Base-by-base conservation (phyloP, 2,329 filamentous ascomycete species). In the Paecilomyces dactylethromorphus region DNA sequence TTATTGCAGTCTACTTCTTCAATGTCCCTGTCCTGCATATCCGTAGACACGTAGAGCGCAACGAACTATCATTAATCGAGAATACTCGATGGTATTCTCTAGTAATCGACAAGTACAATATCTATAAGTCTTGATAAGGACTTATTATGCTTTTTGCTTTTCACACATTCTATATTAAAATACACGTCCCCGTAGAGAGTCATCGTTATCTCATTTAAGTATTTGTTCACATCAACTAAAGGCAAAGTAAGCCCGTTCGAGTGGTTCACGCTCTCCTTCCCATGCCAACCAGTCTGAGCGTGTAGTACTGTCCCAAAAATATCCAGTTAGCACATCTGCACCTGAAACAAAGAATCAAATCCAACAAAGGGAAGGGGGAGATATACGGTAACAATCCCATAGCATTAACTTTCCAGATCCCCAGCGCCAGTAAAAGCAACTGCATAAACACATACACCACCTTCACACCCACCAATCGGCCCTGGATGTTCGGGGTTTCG, bases 211-310 rank as follows among this genome's bases (percentile, higher is more conserved):
- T 45, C 39, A 45, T 45, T 45, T 6, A 45, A 21, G 21, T 26
- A 53, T 33, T 13, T 39, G 55, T 26, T 29, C 35, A 33, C 15
- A 61, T 71, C 63, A 76, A 59, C 68, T 66, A 60, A 89, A 79
- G 26, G 85, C 86, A 64, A 85, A 81, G 60, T 87, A 81, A 8
- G 87, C 86, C 62, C 81, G 77, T 71, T 92, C 89, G 62, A 89
- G 66, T 15, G 88, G 83, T 64, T 86, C 81, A 69, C 90, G 83
- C 71, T 89, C 86, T 18, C 82, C 81, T 74, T 99, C 94, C 94
- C 94, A 99, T 58, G 93, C 93, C 68, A 99, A 80, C 94, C 94
- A 99, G 75, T 99, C 94, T 65, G 92, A 96, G 72, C 91, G 87
- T 60, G 94, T 97, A 57, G 94, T 99, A 68, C 90, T 94, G 58